phyloP scores from a whole-genome alignment of 306 rosid species.

The Carpinus fangiana region DNA sequence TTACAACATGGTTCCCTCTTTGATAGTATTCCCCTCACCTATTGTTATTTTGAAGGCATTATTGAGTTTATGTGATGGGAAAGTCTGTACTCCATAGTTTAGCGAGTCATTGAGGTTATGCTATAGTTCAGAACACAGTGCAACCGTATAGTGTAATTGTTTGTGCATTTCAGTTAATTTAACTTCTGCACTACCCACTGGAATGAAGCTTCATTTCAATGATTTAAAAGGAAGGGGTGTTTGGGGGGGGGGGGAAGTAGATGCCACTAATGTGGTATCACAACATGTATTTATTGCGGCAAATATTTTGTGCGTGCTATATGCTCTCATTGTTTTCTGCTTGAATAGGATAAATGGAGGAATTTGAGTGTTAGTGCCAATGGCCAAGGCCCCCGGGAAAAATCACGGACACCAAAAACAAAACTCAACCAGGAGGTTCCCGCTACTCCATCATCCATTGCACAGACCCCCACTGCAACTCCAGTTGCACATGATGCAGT shows the following conservation, averaged over 20 bases:
- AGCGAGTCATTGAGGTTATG: not conserved
- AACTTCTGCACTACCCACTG: not conserved
- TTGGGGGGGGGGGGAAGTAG: not conserved
- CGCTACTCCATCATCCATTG: slow-evolving; percentile 6
- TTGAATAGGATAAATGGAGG: slow-evolving; percentile 47
- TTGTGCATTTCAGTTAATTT: not conserved
- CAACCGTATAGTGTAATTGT: not conserved
- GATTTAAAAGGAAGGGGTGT: too few species aligned
- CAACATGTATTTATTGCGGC: not conserved
- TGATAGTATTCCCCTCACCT: too few species aligned
- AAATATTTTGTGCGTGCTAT: not conserved
- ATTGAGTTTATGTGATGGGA: not conserved
- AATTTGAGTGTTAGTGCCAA: slow-evolving; percentile 38
- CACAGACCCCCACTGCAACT: slow-evolving; percentile 22
- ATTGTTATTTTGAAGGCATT: too few species aligned
- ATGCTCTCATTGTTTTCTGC: slow-evolving; percentile 1
- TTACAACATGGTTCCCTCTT: too few species aligned
- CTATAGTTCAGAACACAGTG: too few species aligned
- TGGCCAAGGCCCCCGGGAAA: slow-evolving; percentile 37
- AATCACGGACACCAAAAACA: slow-evolving; percentile 28
- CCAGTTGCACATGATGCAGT: slow-evolving; percentile 7
- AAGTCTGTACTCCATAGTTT: not conserved
- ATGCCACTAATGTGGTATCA: not conserved
- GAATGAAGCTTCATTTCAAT: not conserved
- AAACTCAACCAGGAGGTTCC: slow-evolving; percentile 30